These are phyloP conservation scores for Blastomyces parvus DNA, from an alignment of 2,329 filamentous ascomycete genomes.

Conservation along the genomic window DNA sequence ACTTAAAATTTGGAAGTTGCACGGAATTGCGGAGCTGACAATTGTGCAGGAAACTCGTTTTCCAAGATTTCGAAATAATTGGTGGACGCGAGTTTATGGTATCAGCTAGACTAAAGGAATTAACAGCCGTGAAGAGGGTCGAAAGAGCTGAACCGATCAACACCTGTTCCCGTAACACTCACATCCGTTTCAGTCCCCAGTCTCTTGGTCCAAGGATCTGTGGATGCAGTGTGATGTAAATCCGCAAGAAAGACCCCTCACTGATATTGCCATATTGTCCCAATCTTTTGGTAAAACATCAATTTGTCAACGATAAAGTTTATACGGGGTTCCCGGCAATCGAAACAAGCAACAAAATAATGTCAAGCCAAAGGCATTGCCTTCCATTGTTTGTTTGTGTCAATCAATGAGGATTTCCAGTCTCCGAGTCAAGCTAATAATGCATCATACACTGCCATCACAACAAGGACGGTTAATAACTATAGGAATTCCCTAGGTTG, in stretches of 20 bases:
- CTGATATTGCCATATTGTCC: background rate
- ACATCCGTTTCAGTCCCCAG: too few species aligned
- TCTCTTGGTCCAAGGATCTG: background rate
- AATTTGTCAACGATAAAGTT: background rate
- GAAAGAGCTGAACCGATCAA: background rate
- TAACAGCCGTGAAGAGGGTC: background rate
- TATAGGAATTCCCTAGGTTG: background rate
- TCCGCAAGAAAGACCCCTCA: background rate
- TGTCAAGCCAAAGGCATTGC: background rate
- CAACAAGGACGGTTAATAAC: background rate
- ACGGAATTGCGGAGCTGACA: background rate
- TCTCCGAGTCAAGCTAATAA: background rate
- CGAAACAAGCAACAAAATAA: background rate
- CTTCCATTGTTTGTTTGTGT: background rate
- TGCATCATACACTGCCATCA: background rate
- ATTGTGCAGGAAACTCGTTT: background rate
- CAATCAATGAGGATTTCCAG: too few species aligned
- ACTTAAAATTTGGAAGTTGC: slow-evolving; percentile 5
- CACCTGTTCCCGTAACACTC: background rate
- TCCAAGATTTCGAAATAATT: background rate
- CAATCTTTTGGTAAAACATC: background rate
- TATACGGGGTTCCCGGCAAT: background rate
- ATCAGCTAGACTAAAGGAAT: background rate
- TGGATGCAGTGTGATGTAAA: background rate
- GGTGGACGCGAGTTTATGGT: background rate